These are phyloP conservation scores for Pseudogymnoascus sp. DNA, from an alignment of 2,329 filamentous ascomycete species.

Conservation along the genomic window DNA sequence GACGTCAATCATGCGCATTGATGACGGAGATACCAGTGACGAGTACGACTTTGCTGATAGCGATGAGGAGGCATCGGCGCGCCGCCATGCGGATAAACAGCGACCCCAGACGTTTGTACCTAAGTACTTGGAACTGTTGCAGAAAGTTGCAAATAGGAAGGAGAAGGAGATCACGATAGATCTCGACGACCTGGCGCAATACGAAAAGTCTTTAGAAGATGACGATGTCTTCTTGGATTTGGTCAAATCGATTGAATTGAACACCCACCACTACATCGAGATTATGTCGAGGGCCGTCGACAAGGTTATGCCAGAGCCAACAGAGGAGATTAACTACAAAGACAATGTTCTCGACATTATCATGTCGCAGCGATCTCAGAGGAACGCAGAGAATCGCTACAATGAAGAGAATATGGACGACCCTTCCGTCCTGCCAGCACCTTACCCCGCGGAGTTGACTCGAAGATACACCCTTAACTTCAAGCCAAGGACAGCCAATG, in stretches of 20 bases:
- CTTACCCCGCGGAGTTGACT: constrained; percentile 87
- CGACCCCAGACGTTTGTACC: constrained; percentile 52
- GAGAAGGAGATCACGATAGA: constrained; percentile 75
- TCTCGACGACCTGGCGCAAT: constrained; percentile 77
- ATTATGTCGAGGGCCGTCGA: constrained; percentile 84
- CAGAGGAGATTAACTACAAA: constrained; percentile 80
- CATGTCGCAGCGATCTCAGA: constrained; percentile 80
- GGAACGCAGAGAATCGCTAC: constrained; percentile 69
- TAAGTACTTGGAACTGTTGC: constrained; percentile 85
- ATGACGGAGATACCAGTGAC: constrained; percentile 78
- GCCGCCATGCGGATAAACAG: constrained; percentile 40
- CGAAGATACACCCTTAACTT: constrained; percentile 93
- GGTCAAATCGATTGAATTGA: constrained; percentile 77
- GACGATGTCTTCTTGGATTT: constrained; percentile 51
- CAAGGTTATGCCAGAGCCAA: constrained; percentile 72
- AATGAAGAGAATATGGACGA: constrained; percentile 60
- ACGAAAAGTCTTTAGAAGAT: constrained; percentile 63
- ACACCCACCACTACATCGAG: constrained; percentile 93
- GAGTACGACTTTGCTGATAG: constrained; percentile 93
- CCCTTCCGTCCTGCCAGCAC: constrained; percentile 58
- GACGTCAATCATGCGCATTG: constrained; percentile 75
- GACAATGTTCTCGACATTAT: constrained; percentile 95
- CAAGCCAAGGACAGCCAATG: constrained; percentile 74
- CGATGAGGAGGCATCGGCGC: constrained; percentile 50
- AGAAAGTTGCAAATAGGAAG: constrained; percentile 76